These are phyloP conservation scores for Penicillium bialowiezense DNA, from an alignment of 495 filamentous ascomycete genomes.

Conservation along the genomic window DNA sequence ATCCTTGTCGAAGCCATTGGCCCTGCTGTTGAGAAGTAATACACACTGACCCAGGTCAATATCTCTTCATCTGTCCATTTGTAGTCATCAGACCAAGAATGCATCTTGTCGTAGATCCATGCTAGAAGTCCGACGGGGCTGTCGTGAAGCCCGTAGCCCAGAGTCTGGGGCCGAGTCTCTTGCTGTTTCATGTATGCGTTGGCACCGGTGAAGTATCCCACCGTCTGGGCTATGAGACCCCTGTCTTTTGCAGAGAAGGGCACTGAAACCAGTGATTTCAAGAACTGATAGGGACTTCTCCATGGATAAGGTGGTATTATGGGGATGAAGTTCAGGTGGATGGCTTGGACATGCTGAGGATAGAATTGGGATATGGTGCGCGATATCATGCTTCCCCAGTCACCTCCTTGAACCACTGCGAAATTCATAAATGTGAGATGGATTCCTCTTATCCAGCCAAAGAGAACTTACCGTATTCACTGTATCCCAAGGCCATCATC, in stretches of 20 bases:
- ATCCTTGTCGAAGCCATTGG: constrained; percentile 48
- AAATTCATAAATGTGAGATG: no score
- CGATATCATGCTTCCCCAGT: constrained; percentile 47
- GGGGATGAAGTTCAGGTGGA: constrained; percentile 44
- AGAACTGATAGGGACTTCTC: constrained; percentile 31
- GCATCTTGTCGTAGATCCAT: constrained; percentile 57
- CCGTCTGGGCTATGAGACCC: constrained; percentile 25
- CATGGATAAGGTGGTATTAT: constrained; percentile 32
- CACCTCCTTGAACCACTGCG: constrained; percentile 49
- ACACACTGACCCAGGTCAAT: constrained; percentile 53
- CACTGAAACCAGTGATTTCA: constrained; percentile 31
- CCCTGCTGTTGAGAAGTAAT: constrained; percentile 50
- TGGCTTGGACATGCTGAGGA: constrained; percentile 37
- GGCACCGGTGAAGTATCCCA: constrained; percentile 36
- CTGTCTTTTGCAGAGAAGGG: constrained; percentile 37
- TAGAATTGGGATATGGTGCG: constrained; percentile 40
- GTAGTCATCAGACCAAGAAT: constrained; percentile 49
- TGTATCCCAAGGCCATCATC: constrained; percentile 43
- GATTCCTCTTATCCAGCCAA: no score
- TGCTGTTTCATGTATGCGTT: constrained; percentile 46
- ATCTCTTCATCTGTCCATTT: constrained; percentile 55
- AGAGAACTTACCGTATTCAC: constrained; percentile 35
- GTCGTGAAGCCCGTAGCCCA: constrained; percentile 49
- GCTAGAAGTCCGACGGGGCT: constrained; percentile 50
- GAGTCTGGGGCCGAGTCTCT: constrained; percentile 47